These are phyloP conservation scores for Cyberlindnera petersonii DNA, from an alignment of 805 yeast genomes.

Conservation along the genomic window DNA sequence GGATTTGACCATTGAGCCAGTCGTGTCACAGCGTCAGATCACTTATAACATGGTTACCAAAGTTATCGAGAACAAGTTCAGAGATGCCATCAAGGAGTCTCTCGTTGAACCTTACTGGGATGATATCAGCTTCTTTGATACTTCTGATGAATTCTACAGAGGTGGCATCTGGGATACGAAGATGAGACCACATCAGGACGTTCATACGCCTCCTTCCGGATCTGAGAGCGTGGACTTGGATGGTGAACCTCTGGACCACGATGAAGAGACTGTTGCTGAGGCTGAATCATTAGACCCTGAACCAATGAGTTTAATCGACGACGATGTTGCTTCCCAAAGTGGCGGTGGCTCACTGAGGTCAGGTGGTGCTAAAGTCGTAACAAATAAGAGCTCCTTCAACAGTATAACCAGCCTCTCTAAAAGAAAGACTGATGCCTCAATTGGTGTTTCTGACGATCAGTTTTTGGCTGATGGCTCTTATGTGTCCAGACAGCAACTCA, in stretches of 20 bases:
- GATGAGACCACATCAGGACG: conserved; percentile 20
- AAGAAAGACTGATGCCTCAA: conserved; percentile 23
- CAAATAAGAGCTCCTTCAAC: conserved; percentile 6
- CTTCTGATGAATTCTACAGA: conserved; percentile 66
- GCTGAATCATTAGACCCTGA: background rate
- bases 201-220: conserved; percentile 7
- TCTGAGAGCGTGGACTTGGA: conserved; percentile 1
- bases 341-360: conserved; percentile 19
- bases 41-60: conserved; percentile 77
- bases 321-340: conserved; percentile 6
- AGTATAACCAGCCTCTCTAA: conserved; percentile 5
- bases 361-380: conserved; percentile 3
- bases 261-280: conserved; percentile 1
- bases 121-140: conserved; percentile 68
- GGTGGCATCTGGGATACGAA: conserved; percentile 88
- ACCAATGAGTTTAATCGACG: background rate
- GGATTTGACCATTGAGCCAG: conserved; percentile 78
- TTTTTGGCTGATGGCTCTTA: conserved; percentile 29
- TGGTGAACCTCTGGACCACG: background rate
- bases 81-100: conserved; percentile 74
- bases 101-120: conserved; percentile 88
- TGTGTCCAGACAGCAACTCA: conserved; percentile 15
- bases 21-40: conserved; percentile 80
- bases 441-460: conserved; percentile 27
- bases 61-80: conserved; percentile 70